A percentile compares a stretch with the other conserved stretches of the same genome.
Conservation (phyloP, 495 filamentous ascomycete genomes). For the Daldinia decipiens region DNA sequence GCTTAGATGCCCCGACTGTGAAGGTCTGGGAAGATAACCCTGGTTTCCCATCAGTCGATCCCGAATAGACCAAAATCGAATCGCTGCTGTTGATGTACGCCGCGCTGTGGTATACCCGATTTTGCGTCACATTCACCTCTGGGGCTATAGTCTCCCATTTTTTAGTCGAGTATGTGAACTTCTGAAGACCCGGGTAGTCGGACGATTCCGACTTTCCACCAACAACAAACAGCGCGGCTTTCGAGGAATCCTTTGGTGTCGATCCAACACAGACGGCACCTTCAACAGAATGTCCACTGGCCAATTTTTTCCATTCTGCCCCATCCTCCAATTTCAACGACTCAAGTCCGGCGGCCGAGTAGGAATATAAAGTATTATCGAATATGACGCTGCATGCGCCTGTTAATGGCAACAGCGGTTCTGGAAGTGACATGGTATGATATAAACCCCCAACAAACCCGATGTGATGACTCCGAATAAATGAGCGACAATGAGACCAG, state of each 20-base stretch:
- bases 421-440: conserved; percentile 68
- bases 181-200: conserved; percentile 82
- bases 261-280: conserved; percentile 82
- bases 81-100: conserved; percentile 76
- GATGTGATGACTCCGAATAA: conserved; percentile 14
- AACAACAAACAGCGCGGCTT: conserved; percentile 80
- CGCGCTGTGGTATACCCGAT: conserved; percentile 78
- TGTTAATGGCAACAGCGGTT: conserved; percentile 71
- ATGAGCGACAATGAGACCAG: conserved; percentile 31
- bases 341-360: conserved; percentile 78
- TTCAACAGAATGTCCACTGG: conserved; percentile 71
- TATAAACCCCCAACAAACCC: conserved; percentile 24
- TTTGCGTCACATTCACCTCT: conserved; percentile 64
- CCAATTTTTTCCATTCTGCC: conserved; percentile 73
- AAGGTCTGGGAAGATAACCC: conserved; percentile 78
- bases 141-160: conserved; percentile 78
- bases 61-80: conserved; percentile 84
- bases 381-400: conserved; percentile 85
- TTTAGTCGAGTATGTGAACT: conserved; percentile 78
- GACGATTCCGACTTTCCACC: conserved; percentile 70
- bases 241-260: conserved; percentile 60
- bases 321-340: conserved; percentile 74
- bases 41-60: conserved; percentile 66
- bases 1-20: conserved; percentile 68
- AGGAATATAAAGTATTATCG: conserved; percentile 87